These are phyloP conservation scores for Diaporthe longicolla DNA, from an alignment of 2,329 filamentous ascomycete species.

Conservation along the genomic window DNA sequence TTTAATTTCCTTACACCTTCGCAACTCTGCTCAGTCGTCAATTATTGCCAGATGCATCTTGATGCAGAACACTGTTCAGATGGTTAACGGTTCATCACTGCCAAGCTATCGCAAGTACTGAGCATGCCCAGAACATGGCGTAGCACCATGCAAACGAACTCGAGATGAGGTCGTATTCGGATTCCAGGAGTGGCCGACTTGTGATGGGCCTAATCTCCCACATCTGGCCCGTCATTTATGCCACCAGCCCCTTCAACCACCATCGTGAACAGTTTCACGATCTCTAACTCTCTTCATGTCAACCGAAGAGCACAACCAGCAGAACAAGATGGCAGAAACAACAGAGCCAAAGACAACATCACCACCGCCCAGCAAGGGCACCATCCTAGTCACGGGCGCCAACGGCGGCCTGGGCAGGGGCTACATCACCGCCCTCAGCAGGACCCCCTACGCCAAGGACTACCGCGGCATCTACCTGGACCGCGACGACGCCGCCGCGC, in stretches of 20 bases:
- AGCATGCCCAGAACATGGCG: not conserved
- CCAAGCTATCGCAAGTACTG: not conserved
- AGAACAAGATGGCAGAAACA: not conserved
- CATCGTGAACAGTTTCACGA: not conserved
- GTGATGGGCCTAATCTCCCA: conserved; percentile 20
- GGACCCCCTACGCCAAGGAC: conserved; percentile 43
- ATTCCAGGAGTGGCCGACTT: not conserved
- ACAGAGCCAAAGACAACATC: conserved; percentile 8
- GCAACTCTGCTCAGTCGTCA: no score
- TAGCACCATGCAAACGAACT: conserved; percentile 2
- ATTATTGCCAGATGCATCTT: not conserved
- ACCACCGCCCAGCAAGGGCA: conserved; percentile 44
- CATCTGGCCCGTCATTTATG: conserved; percentile 1
- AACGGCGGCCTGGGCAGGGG: conserved; percentile 38
- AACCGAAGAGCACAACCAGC: no score
- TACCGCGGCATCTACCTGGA: conserved; percentile 56
- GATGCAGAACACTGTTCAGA: no score
- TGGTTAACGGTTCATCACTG: not conserved
- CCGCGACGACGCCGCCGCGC: conserved; percentile 51
- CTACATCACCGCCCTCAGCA: conserved; percentile 28
- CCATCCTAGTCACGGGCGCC: conserved; percentile 34
- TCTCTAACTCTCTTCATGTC: not conserved
- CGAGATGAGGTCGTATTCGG: conserved; percentile 33
- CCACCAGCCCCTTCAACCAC: not conserved
- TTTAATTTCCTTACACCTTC: not conserved